Percentiles rank a stretch among this genome's conserved stretches.
phyloP scores from a whole-genome alignment of 1,284 basidiomycete species.

The Ustilago esculenta region DNA sequence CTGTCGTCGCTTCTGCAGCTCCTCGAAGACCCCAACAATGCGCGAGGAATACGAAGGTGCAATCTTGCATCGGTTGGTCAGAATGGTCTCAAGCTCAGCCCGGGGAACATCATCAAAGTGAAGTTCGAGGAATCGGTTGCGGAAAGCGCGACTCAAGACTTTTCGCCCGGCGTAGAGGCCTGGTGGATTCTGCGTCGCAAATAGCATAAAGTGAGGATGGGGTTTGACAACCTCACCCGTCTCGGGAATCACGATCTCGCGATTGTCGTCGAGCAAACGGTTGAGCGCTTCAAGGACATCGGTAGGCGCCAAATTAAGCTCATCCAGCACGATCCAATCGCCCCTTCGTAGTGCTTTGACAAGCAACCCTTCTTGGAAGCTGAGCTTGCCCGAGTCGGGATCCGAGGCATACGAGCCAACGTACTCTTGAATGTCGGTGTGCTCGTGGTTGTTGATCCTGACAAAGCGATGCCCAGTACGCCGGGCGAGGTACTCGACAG shows the following conservation, averaged over 20 bases:
- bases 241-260: constrained; percentile 94
- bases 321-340: constrained; percentile 98
- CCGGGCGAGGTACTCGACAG: constrained; percentile 92
- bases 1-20: constrained; percentile 91
- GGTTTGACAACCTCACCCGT: constrained; percentile 94
- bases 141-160: constrained; percentile 91
- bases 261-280: constrained; percentile 94
- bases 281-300: constrained; percentile 98
- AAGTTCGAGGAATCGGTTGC: constrained; percentile 98
- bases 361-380: constrained; percentile 88
- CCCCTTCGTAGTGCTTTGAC: constrained; percentile 91
- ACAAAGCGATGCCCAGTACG: constrained; percentile 95
- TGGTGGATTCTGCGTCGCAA: constrained; percentile 97
- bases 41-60: constrained; percentile 77
- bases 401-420: constrained; percentile 96
- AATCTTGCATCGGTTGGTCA: constrained; percentile 62
- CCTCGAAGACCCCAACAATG: constrained; percentile 91
- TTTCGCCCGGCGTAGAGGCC: constrained; percentile 97
- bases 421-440: constrained; percentile 98
- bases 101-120: constrained; percentile 98
- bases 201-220: constrained; percentile 96
- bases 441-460: constrained; percentile 99
- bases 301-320: constrained; percentile 95
- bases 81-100: constrained; percentile 87
- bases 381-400: constrained; percentile 86